A percentile compares a stretch with the other conserved stretches of the same genome.
phyloP scores from a whole-genome alignment of 208 protist genomes.

The Leishmania tarentolae region DNA sequence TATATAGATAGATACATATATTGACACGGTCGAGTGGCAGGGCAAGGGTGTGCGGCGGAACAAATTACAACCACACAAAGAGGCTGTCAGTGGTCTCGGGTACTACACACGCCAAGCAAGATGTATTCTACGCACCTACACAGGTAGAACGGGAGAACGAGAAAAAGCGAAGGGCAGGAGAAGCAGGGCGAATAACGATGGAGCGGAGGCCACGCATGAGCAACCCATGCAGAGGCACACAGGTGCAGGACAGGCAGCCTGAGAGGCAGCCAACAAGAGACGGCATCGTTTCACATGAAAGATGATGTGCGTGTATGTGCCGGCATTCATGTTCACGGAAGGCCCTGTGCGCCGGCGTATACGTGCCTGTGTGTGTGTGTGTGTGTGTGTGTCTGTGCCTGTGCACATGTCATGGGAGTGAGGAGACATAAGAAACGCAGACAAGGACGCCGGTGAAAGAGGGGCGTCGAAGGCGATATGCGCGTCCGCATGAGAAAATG shows the following conservation, averaged over 20 bases:
- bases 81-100: too few relatives aligned
- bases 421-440: background rate
- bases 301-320: background rate
- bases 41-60: too few relatives aligned
- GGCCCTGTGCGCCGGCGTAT: background rate
- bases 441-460: background rate
- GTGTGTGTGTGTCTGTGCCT: background rate
- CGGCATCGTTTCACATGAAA: background rate
- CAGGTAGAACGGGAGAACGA: slow-evolving; percentile 13
- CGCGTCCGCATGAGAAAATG: background rate
- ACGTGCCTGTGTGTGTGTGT: background rate
- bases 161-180: background rate
- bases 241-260: too few relatives aligned
- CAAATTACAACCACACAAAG: too few relatives aligned
- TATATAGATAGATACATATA: too few relatives aligned
- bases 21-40: background rate
- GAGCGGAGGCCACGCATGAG: background rate
- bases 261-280: background rate
- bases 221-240: background rate
- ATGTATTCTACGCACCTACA: too few relatives aligned
- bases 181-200: background rate
- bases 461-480: background rate
- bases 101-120: too few relatives aligned
- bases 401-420: background rate
- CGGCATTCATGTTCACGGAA: background rate